Percentiles rank a stretch among this genome's conserved stretches.
Evolutionary conservation across 768 basidiomycete genomes (phyloP).

Genomic region (Leucocoprinus sp.): DNA sequence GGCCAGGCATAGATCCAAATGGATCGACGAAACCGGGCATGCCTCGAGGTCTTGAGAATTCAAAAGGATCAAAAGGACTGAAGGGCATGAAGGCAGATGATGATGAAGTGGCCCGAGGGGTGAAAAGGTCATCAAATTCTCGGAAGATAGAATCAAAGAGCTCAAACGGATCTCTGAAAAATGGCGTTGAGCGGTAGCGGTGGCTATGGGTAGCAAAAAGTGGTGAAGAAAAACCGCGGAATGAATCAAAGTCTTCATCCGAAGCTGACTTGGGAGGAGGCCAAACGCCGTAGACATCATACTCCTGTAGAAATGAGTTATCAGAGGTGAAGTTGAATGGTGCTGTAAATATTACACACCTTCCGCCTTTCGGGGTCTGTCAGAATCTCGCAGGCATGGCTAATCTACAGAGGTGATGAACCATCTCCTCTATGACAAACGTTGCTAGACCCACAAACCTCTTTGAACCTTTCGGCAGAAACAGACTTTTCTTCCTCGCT

Average conservation of each 20-base stretch:
- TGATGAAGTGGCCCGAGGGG: slow-evolving; percentile 15
- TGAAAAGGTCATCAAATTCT: slow-evolving; percentile 20
- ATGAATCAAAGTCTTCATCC: slow-evolving; percentile 10
- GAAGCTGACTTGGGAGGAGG: slow-evolving; percentile 46
- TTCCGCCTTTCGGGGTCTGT: slow-evolving; percentile 51
- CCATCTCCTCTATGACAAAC: neutral
- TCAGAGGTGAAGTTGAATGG: neutral
- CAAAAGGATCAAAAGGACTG: slow-evolving; percentile 1
- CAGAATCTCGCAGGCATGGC: slow-evolving; percentile 73
- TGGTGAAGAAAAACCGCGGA: slow-evolving; percentile 31
- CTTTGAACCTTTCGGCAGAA: slow-evolving; percentile 50
- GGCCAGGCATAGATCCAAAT: neutral
- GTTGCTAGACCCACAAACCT: slow-evolving; percentile 18
- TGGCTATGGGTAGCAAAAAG: slow-evolving; percentile 27
- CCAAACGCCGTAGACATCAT: slow-evolving; percentile 68
- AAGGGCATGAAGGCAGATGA: neutral
- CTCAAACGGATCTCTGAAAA: slow-evolving; percentile 68
- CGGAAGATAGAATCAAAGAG: slow-evolving; percentile 70
- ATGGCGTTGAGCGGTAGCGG: slow-evolving; percentile 23
- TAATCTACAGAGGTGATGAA: slow-evolving; percentile 38
- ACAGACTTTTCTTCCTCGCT: slow-evolving; percentile 40
- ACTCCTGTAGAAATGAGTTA: too few species aligned
- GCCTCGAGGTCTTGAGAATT: neutral
- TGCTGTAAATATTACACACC: slow-evolving; percentile 19
- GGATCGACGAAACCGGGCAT: neutral